Evolutionary conservation across 2,329 filamentous ascomycete genomes (phyloP), one percentile per base, ranked within the genome.

Genomic region (Neoscytalidium dimidiatum): DNA sequence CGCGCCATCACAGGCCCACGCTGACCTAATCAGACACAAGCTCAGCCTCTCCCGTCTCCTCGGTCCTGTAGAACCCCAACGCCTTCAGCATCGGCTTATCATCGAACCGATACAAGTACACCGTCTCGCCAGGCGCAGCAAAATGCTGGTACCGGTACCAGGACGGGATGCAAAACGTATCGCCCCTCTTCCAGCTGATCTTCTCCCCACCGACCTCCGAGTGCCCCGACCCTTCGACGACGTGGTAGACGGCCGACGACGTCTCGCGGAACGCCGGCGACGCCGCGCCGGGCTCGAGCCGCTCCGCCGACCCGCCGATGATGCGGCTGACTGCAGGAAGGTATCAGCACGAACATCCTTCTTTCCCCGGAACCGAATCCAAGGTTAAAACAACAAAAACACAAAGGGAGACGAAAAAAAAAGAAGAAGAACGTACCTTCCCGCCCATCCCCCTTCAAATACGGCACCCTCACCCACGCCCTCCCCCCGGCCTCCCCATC

Each of bases 151-250:
- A 84, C 13, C 66, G 70, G 57, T 84, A 72, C 84, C 85, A 86
- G 0, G 83, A 71, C 0, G 84, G 85, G 13, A 87, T 75, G 66
- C 81, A 84, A 65, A 87, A 86, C 0, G 83, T 86, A 69, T 87
- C 85, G 2, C 83, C 81, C 44, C 76, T 70, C 65, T 81, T 79
- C 84, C 84, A 86, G 0, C 58, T 26, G 28, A 80, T 69, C 3
- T 63, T 72, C 53, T 77, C 67, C 0, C 74, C 79, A 2, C 75
- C 76, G 46, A 86, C 79, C 0, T 68, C 68, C 1, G 77, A 78
- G 23, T 75, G 67, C 0, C 85, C 85, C 0, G 68, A 71, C 0
- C 85, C 85, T 19, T 79, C 72, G 13, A 85, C 72, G 9, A 86
- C 80, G 67, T 87, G 84, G 66, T 84, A 86, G 0, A 87, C 79